Evolutionary conservation across 768 basidiomycete species (phyloP).

Genomic region (Flagelloscypha sp.): DNA sequence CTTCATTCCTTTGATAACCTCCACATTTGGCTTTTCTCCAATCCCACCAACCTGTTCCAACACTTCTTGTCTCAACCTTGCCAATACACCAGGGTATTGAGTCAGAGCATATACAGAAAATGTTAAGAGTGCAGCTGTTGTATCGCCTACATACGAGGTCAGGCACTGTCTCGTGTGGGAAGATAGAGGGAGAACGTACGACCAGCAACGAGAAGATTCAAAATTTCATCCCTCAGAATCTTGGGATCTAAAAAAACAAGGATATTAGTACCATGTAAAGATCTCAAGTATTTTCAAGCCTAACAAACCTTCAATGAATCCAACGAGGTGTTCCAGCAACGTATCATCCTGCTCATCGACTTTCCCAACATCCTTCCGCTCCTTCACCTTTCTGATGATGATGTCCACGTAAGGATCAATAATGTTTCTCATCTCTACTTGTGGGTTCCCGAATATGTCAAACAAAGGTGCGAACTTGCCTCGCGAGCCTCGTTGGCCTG

Average conservation of each 20-base stretch:
- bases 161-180: too few species aligned
- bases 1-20: conserved; percentile 29
- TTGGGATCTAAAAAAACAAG: conserved; percentile 7
- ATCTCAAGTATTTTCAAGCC: neutral
- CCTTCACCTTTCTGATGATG: conserved; percentile 26
- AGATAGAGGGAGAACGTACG: conserved; percentile 13
- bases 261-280: too few species aligned
- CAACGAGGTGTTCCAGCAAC: conserved; percentile 37
- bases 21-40: conserved; percentile 23
- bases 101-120: conserved; percentile 31
- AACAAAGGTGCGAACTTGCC: conserved; percentile 35
- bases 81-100: conserved; percentile 25
- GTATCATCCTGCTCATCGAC: conserved; percentile 22
- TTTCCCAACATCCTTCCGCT: conserved; percentile 9
- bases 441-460: conserved; percentile 27
- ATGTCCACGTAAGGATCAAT: conserved; percentile 40
- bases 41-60: conserved; percentile 21
- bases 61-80: conserved; percentile 27
- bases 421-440: conserved; percentile 28
- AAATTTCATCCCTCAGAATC: conserved; percentile 14
- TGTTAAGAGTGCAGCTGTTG: conserved; percentile 25
- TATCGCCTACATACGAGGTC: too few species aligned
- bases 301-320: conserved; percentile 30
- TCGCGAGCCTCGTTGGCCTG: conserved; percentile 23
- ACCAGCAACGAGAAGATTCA: conserved; percentile 17